phyloP scores from a whole-genome alignment of 129 eudicot species.

The Chrysanthemum lavandulifolium region DNA sequence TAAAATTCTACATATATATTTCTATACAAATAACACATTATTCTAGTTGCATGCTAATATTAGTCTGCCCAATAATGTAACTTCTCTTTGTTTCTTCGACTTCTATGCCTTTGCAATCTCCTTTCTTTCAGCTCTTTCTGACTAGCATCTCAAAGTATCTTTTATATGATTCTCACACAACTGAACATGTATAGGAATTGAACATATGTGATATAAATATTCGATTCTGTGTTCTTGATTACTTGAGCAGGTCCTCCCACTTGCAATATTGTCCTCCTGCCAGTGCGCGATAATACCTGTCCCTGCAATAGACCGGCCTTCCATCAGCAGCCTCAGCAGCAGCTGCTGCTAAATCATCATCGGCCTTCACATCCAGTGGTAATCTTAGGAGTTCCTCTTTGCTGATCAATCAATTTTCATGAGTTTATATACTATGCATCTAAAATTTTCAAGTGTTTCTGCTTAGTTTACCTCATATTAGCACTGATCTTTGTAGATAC shows the following conservation, averaged over 20 bases:
- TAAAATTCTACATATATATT: constrained; percentile 1
- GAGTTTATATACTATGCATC: neutral
- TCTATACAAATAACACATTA: constrained; percentile 18
- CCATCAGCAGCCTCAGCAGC: constrained; percentile 99
- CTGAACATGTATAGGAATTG: constrained; percentile 10
- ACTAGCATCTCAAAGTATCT: constrained; percentile 26
- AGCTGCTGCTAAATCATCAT: constrained; percentile 87
- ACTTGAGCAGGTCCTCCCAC: constrained; percentile 85
- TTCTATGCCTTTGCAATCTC: constrained; percentile 10
- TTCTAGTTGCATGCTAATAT: constrained; percentile 19
- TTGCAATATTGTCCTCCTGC: constrained; percentile 99
- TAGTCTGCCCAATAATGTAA: constrained; percentile 13
- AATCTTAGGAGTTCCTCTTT: constrained; percentile 81
- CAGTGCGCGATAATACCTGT: constrained; percentile 89
- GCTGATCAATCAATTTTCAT: constrained; percentile 36
- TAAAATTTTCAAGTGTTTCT: neutral
- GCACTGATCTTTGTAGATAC: constrained; percentile 46
- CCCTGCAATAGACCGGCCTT: constrained; percentile 97
- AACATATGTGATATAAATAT: neutral
- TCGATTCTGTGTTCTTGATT: constrained; percentile 15
- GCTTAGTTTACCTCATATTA: constrained; percentile 50
- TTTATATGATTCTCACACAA: constrained; percentile 14
- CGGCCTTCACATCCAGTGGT: constrained; percentile 70
- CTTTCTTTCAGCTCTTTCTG: constrained; percentile 21
- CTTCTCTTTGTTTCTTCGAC: constrained; percentile 27